These are phyloP conservation scores for Myxozyma neglecta DNA, from an alignment of 805 yeast species.

Conservation along the genomic window DNA sequence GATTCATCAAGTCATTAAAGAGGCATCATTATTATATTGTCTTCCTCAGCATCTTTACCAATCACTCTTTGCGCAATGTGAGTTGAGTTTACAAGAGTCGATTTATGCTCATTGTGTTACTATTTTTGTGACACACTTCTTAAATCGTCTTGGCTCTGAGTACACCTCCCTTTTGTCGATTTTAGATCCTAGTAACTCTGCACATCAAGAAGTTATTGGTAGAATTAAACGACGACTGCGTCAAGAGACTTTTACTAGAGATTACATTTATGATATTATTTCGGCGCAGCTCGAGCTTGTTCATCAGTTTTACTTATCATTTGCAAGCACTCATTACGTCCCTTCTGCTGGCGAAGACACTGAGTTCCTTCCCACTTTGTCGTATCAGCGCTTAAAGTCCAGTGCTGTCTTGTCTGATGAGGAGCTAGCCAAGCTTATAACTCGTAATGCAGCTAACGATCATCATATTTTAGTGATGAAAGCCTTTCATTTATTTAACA, in stretches of 20 bases:
- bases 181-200: slow-evolving; percentile 60
- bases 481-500: slow-evolving; percentile 81
- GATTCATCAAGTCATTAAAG: slow-evolving; percentile 86
- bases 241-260: slow-evolving; percentile 88
- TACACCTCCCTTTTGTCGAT: slow-evolving; percentile 67
- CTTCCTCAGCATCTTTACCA: slow-evolving; percentile 85
- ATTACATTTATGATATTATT: slow-evolving; percentile 75
- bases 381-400: slow-evolving; percentile 80
- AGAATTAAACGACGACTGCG: slow-evolving; percentile 85
- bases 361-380: slow-evolving; percentile 56
- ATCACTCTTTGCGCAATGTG: slow-evolving; percentile 66
- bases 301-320: slow-evolving; percentile 81
- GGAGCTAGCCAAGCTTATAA: slow-evolving; percentile 69
- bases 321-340: slow-evolving; percentile 87
- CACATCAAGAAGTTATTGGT: slow-evolving; percentile 72
- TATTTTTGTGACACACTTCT: slow-evolving; percentile 88
- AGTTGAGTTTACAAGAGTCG: slow-evolving; percentile 88
- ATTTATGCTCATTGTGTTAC: slow-evolving; percentile 93
- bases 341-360: slow-evolving; percentile 47
- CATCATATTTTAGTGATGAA: slow-evolving; percentile 77
- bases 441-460: slow-evolving; percentile 69
- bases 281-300: slow-evolving; percentile 68
- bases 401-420: slow-evolving; percentile 70
- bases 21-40: slow-evolving; percentile 87
- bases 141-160: slow-evolving; percentile 91